These are phyloP conservation scores for Myochromella boudieri DNA, from an alignment of 768 basidiomycete genomes.

Conservation along the genomic window DNA sequence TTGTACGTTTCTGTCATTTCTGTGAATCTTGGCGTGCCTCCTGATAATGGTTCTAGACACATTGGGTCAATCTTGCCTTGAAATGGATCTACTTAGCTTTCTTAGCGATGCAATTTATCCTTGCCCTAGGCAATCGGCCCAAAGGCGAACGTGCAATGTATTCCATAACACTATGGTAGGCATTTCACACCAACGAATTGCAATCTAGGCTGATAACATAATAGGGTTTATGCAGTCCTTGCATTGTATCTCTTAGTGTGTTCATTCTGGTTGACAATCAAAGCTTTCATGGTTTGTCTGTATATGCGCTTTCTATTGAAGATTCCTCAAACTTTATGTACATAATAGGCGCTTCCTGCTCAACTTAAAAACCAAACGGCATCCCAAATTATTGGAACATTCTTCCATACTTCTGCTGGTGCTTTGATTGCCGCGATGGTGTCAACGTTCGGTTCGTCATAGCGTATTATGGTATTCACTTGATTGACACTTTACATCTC, in stretches of 20 bases:
- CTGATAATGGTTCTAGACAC: slow-evolving; percentile 51
- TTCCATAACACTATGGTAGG: slow-evolving; percentile 69
- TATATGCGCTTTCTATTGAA: background rate
- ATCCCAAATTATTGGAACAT: slow-evolving; percentile 49
- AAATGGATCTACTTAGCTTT: slow-evolving; percentile 89
- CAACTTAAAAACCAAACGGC: slow-evolving; percentile 48
- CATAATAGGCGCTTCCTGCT: slow-evolving; percentile 50
- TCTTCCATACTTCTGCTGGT: slow-evolving; percentile 78
- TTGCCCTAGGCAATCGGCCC: slow-evolving; percentile 75
- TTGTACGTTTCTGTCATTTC: slow-evolving; percentile 50
- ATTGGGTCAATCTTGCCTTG: slow-evolving; percentile 81
- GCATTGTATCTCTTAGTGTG: slow-evolving; percentile 84
- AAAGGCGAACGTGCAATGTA: slow-evolving; percentile 85
- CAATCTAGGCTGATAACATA: background rate
- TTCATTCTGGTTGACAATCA: slow-evolving; percentile 80
- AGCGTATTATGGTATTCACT: background rate
- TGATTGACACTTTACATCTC: slow-evolving; percentile 16
- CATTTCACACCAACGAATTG: background rate
- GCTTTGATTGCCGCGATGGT: slow-evolving; percentile 84
- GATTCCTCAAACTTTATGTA: background rate
- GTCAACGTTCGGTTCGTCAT: slow-evolving; percentile 74
- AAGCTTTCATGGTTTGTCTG: slow-evolving; percentile 67
- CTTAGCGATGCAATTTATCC: slow-evolving; percentile 69
- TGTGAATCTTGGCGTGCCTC: background rate
- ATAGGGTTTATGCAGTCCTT: slow-evolving; percentile 83